Base-by-base conservation (phyloP, 495 filamentous ascomycete genomes). In the Lasiosphaeriaceae sp. region DNA sequence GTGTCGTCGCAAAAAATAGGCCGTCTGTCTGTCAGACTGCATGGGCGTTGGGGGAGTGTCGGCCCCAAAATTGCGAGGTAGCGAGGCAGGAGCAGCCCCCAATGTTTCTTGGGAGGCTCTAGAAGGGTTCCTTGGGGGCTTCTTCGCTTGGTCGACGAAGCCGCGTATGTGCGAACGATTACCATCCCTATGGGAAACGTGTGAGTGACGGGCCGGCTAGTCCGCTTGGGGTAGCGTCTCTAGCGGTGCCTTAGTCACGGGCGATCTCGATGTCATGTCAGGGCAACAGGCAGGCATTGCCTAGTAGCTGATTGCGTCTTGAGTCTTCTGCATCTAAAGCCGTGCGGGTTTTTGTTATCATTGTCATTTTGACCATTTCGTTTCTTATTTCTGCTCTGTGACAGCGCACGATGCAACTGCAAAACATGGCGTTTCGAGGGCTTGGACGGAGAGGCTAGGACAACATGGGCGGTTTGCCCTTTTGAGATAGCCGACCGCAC, bases 401-500 rank as follows among this genome's bases (percentile, higher is more conserved):
- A 31, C 26, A 31, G 26, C 26, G 26, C 26, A 56, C 57, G 50
- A 55, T 60, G 57, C 50, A 50, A 58, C 57, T 24, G 26, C 34
- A 55, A 53, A 57, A 56, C 50, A 47, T 57, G 54, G 61, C 52
- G 41, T 43, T 43, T 43, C n/a, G 39, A 5, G 22, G 22, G 26
- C 26, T 31, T 31, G 26, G 26, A 31, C 26, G 9, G 3, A 4
- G 24, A 50, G 47, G 52, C 47, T 46, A 48, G 56, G 43, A 53
- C 17, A 24, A n/a, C 21, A 52, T 43, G 12, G 39, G 39, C 61
- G 61, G 61, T 43, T 64, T 64, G 34, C 61, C 57, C 19, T 29
- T 60, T 60, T 19, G 48, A 56, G 61, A 47, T 55, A 57, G 57
- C 61, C 61, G 47, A 19, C 43, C 51, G 49, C 51, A 37, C 17